Conservation (phyloP, 495 filamentous ascomycete genomes). For the Parmelia sp. region DNA sequence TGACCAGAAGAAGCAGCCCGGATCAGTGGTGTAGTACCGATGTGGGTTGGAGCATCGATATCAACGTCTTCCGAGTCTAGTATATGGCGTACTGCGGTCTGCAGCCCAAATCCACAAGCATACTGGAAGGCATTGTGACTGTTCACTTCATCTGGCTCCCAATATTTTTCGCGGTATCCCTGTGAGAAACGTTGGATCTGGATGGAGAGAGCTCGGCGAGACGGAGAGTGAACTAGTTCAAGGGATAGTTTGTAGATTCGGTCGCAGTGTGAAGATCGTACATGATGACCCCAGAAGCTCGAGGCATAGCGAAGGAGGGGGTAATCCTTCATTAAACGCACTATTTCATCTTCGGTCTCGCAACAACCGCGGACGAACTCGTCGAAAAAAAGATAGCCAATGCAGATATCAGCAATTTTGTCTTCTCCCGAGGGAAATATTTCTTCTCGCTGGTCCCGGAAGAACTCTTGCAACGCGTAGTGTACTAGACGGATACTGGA, state of each 20-base stretch:
- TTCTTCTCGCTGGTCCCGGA: not conserved
- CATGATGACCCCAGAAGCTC: constrained; percentile 17
- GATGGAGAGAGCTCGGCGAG: constrained; percentile 5
- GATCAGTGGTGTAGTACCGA: constrained; percentile 17
- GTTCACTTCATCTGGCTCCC: constrained; percentile 8
- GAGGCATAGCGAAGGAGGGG: constrained; percentile 19
- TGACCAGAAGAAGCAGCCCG: constrained; percentile 14
- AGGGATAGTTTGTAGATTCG: constrained; percentile 1
- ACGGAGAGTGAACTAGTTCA: constrained; percentile 8
- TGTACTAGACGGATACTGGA: constrained; percentile 11
- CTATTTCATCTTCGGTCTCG: not conserved
- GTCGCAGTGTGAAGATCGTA: not conserved
- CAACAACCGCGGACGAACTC: constrained; percentile 2
- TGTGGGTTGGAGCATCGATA: constrained; percentile 13
- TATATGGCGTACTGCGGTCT: not conserved
- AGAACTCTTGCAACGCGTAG: constrained; percentile 14
- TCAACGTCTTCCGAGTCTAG: not conserved
- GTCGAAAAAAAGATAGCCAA: constrained; percentile 16
- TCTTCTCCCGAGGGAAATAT: constrained; percentile 15
- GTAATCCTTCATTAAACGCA: not conserved
- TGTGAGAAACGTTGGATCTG: constrained; percentile 9
- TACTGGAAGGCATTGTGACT: constrained; percentile 5
- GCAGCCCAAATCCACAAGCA: constrained; percentile 11
- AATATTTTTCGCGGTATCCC: constrained; percentile 12
- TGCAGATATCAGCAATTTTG: constrained; percentile 15